phyloP scores from a whole-genome alignment of 345 rosid genomes.

The Melaleuca quinquenervia region DNA sequence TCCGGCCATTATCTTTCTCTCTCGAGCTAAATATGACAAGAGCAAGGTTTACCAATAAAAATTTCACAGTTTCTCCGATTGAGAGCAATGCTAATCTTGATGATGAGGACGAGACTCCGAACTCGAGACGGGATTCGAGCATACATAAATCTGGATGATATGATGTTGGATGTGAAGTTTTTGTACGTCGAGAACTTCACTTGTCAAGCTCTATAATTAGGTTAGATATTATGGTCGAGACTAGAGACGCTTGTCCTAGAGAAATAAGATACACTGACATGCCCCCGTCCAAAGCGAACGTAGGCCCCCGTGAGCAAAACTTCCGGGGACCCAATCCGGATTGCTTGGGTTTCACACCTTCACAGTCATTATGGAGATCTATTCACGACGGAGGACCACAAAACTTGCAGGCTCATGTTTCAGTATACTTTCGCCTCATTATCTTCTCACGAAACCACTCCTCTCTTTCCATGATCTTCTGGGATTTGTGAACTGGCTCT shows the following conservation, averaged over 20 bases:
- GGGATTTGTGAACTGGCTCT: neutral
- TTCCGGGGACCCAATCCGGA: constrained; percentile 19
- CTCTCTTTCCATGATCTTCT: neutral
- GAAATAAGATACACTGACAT: neutral
- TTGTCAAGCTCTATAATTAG: neutral
- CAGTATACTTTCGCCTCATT: neutral
- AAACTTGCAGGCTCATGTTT: neutral
- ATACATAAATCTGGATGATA: neutral
- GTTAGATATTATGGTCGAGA: neutral
- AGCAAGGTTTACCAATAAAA: neutral
- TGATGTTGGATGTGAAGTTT: neutral
- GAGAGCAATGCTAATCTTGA: neutral
- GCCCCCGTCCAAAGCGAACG: constrained; percentile 1
- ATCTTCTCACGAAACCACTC: neutral
- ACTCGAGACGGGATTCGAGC: neutral
- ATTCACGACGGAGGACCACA: neutral
- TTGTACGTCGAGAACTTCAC: neutral
- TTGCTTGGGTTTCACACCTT: constrained; percentile 73
- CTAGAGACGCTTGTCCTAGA: neutral
- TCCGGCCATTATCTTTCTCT: neutral
- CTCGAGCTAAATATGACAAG: neutral
- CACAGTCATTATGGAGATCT: neutral
- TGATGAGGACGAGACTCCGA: neutral
- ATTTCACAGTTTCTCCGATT: neutral
- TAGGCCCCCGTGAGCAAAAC: neutral